phyloP scores from a whole-genome alignment of 768 basidiomycete genomes.

The Suillus fuscotomentosus region DNA sequence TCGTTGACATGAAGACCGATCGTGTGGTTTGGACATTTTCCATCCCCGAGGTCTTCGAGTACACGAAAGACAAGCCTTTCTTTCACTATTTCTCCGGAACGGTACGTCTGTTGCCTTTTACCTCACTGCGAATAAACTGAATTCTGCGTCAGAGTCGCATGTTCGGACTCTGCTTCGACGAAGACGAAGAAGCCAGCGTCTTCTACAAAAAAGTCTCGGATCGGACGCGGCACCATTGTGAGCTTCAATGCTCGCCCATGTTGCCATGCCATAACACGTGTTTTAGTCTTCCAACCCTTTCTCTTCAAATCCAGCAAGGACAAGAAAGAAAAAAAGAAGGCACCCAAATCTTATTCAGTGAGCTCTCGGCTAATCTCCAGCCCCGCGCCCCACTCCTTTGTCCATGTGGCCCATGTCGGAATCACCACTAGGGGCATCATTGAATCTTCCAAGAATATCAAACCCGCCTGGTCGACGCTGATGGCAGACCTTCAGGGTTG shows the following conservation, averaged over 20 bases:
- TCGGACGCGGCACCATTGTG: constrained; percentile 44
- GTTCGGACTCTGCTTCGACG: constrained; percentile 57
- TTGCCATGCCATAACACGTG: constrained; percentile 6
- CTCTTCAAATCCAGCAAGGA: constrained; percentile 26
- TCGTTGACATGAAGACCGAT: constrained; percentile 54
- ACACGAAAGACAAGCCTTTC: constrained; percentile 84
- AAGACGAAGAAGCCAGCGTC: constrained; percentile 56
- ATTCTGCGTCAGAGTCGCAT: constrained; percentile 34
- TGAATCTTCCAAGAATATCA: constrained; percentile 53
- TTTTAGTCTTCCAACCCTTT: constrained; percentile 29
- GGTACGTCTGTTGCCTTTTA: constrained; percentile 45
- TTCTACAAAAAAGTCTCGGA: constrained; percentile 62
- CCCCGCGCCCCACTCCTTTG: constrained; percentile 60
- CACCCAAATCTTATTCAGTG: constrained; percentile 38
- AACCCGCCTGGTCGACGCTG: constrained; percentile 52
- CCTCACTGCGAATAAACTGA: not conserved
- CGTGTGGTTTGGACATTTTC: constrained; percentile 70
- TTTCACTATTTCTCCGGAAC: constrained; percentile 88
- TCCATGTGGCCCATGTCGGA: constrained; percentile 66
- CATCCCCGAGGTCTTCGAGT: constrained; percentile 59
- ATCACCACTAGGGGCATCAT: constrained; percentile 48
- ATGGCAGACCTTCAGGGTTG: constrained; percentile 41
- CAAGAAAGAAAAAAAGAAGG: constrained; percentile 19
- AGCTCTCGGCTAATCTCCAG: constrained; percentile 47
- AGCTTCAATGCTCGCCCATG: constrained; percentile 10